Evolutionary conservation across 1,284 basidiomycete species (phyloP).

Genomic region (Psilocybe mexicana): DNA sequence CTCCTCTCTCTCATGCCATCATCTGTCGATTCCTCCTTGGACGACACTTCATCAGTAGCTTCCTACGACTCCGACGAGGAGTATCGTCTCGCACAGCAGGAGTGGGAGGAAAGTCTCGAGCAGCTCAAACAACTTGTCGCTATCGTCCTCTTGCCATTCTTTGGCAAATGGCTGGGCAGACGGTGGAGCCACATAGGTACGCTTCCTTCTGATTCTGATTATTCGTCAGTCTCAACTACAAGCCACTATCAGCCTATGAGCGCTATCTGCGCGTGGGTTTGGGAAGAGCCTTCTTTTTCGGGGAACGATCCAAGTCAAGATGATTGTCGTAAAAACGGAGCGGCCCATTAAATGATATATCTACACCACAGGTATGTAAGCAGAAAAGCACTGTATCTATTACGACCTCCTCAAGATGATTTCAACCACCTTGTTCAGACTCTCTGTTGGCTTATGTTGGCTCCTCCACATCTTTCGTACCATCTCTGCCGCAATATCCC

Average conservation of each 20-base stretch:
- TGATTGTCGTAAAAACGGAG: background rate
- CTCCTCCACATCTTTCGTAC: conserved; percentile 56
- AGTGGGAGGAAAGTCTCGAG: conserved; percentile 89
- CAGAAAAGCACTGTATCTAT: conserved; percentile 5
- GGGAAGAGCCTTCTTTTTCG: conserved; percentile 66
- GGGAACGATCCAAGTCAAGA: conserved; percentile 22
- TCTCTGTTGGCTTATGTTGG: conserved; percentile 34
- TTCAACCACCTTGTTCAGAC: conserved; percentile 35
- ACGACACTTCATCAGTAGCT: conserved; percentile 45
- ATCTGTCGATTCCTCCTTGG: conserved; percentile 43
- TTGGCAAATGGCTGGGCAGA: conserved; percentile 88
- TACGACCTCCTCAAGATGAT: conserved; percentile 33
- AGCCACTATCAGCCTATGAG: conserved; percentile 55
- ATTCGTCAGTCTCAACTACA: conserved; percentile 12
- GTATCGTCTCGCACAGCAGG: conserved; percentile 76
- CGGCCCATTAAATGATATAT: background rate
- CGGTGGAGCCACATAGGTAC: conserved; percentile 84
- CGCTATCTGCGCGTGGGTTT: conserved; percentile 72
- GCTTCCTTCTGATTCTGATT: conserved; percentile 30
- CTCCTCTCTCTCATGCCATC: conserved; percentile 32
- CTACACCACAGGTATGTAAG: conserved; percentile 8
- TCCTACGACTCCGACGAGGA: conserved; percentile 72
- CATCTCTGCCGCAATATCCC: conserved; percentile 59
- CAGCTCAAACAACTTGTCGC: conserved; percentile 83
- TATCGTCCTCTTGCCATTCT: conserved; percentile 79